Evolutionary conservation across 495 filamentous ascomycete species (phyloP).

Genomic region (Thozetella sp.): DNA sequence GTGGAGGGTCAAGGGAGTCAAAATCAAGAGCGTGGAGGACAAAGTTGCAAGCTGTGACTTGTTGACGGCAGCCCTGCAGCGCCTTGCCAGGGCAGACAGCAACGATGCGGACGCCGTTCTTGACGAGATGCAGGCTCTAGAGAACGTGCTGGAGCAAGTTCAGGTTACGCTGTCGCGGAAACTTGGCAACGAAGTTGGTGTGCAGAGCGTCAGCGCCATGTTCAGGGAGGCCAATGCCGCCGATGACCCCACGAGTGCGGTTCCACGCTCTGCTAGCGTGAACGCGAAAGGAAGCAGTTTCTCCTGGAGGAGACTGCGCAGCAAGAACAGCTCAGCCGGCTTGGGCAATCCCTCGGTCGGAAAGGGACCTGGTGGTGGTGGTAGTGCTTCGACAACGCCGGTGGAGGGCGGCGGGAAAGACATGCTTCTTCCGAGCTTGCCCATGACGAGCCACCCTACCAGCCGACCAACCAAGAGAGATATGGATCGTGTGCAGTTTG

Average conservation of each 20-base stretch:
- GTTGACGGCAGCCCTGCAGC: constrained; percentile 85
- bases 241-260: constrained; percentile 26
- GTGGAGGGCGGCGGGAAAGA: constrained; percentile 60
- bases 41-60: constrained; percentile 94
- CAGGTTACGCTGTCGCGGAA: constrained; percentile 78
- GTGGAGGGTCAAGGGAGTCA: constrained; percentile 93
- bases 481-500: constrained; percentile 66
- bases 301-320: constrained; percentile 86
- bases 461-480: constrained; percentile 67
- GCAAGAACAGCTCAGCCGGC: constrained; percentile 75
- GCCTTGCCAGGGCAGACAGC: constrained; percentile 80
- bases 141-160: constrained; percentile 83
- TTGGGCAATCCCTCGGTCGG: constrained; percentile 46
- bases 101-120: constrained; percentile 88
- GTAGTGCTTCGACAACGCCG: constrained; percentile 23
- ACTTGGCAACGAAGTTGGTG: constrained; percentile 87
- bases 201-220: constrained; percentile 65
- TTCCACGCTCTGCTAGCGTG: constrained; percentile 56
- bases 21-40: constrained; percentile 86
- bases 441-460: constrained; percentile 74
- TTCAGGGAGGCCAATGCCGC: constrained; percentile 66
- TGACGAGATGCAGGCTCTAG: constrained; percentile 94
- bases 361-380: constrained; percentile 31
- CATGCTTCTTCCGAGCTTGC: constrained; percentile 69
- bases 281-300: constrained; percentile 69